These are phyloP conservation scores for Arachnopeziza araneosa DNA, from an alignment of 2,329 filamentous ascomycete genomes.

Conservation along the genomic window DNA sequence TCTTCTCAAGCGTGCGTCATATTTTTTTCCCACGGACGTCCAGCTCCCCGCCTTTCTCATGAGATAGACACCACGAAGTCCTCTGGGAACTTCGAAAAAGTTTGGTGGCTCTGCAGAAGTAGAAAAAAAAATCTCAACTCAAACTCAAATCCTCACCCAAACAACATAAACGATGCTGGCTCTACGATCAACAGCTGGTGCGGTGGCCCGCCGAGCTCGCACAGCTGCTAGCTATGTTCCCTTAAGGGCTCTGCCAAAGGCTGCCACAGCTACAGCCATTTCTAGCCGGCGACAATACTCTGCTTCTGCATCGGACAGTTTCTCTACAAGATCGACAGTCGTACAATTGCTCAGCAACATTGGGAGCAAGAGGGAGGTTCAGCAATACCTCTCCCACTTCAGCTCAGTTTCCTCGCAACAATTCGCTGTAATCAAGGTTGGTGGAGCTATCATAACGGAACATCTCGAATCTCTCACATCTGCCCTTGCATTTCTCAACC, in stretches of 20 bases:
- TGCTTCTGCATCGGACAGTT: slow-evolving; percentile 25
- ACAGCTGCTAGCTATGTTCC: slow-evolving; percentile 8
- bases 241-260: slow-evolving; percentile 24
- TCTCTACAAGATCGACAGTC: slow-evolving; percentile 66
- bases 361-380: slow-evolving; percentile 90
- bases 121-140: slow-evolving; percentile 13
- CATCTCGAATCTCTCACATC: slow-evolving; percentile 88
- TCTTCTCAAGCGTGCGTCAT: slow-evolving; percentile 18
- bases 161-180: slow-evolving; percentile 27
- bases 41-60: slow-evolving; percentile 24
- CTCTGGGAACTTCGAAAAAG: slow-evolving; percentile 20
- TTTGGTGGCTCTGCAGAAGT: slow-evolving; percentile 24
- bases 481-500: slow-evolving; percentile 84
- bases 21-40: slow-evolving; percentile 12
- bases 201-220: slow-evolving; percentile 26
- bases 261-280: slow-evolving; percentile 22
- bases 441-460: slow-evolving; percentile 91
- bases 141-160: slow-evolving; percentile 18
- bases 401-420: slow-evolving; percentile 93
- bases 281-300: slow-evolving; percentile 26
- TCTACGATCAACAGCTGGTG: slow-evolving; percentile 27
- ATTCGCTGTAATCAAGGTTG: slow-evolving; percentile 98
- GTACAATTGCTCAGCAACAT: slow-evolving; percentile 92
- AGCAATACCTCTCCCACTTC: slow-evolving; percentile 97
- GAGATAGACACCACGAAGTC: slow-evolving; percentile 19